Evolutionary conservation across 257 asterid genomes (phyloP).

Genomic region (Plantago ovata): DNA sequence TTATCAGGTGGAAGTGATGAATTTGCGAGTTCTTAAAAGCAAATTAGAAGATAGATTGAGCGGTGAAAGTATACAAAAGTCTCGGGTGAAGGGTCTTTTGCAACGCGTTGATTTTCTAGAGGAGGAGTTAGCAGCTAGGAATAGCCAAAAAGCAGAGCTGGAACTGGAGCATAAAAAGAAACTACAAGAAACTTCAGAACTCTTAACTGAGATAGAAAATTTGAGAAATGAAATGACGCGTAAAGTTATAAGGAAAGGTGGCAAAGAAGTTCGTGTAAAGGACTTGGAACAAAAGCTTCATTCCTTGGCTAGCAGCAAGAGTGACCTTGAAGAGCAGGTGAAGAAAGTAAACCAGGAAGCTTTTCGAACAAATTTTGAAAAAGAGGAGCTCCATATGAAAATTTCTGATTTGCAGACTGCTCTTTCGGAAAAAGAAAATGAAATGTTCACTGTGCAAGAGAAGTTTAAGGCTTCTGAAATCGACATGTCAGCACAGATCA

Average conservation of each 20-base stretch:
- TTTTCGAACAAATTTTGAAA: constrained; percentile 26
- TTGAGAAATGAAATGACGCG: constrained; percentile 30
- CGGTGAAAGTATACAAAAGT: constrained; percentile 20
- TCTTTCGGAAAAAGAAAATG: constrained; percentile 33
- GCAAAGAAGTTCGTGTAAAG: constrained; percentile 20
- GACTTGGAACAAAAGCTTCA: constrained; percentile 34
- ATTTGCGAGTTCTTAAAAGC: constrained; percentile 24
- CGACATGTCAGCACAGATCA: background rate
- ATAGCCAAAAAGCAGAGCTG: constrained; percentile 34
- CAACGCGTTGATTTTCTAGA: constrained; percentile 31
- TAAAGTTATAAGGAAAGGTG: constrained; percentile 15
- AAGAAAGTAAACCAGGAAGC: constrained; percentile 28
- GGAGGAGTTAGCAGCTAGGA: constrained; percentile 28
- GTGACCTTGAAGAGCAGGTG: constrained; percentile 40
- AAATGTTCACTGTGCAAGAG: constrained; percentile 17
- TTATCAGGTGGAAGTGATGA: constrained; percentile 31
- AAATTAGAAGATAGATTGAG: constrained; percentile 28
- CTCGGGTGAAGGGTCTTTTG: constrained; percentile 21
- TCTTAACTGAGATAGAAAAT: constrained; percentile 23
- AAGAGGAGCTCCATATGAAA: constrained; percentile 32
- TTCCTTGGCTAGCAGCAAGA: constrained; percentile 29
- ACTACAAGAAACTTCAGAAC: constrained; percentile 28
- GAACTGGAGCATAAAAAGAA: constrained; percentile 28
- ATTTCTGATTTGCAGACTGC: constrained; percentile 33
- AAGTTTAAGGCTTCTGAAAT: constrained; percentile 16